These are phyloP conservation scores for Mycothermus thermophilus DNA, from an alignment of 495 filamentous ascomycete species.

Conservation along the genomic window DNA sequence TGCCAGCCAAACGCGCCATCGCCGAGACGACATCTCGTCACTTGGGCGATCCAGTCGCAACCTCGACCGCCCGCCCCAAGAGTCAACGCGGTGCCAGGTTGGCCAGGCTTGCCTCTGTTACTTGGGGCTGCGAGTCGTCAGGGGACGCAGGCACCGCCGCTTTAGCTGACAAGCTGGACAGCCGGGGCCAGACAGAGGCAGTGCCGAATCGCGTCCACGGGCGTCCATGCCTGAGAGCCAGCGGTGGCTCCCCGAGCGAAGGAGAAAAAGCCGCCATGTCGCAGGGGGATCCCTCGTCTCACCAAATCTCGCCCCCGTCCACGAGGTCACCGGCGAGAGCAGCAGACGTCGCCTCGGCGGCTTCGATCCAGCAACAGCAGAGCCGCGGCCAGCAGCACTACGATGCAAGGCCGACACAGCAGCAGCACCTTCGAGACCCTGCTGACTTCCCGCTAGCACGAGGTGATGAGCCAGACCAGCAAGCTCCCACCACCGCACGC, in stretches of 20 bases:
- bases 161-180: too few relatives aligned
- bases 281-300: slow-evolving; percentile 38
- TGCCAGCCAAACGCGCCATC: too few relatives aligned
- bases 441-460: slow-evolving; percentile 12
- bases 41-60: too few relatives aligned
- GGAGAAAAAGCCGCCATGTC: slow-evolving; percentile 49
- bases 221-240: slow-evolving; percentile 42
- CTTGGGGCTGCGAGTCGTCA: too few relatives aligned
- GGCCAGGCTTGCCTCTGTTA: too few relatives aligned
- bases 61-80: too few relatives aligned
- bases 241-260: slow-evolving; percentile 36
- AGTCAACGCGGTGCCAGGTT: too few relatives aligned
- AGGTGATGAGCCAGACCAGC: slow-evolving; percentile 22
- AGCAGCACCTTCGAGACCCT: slow-evolving; percentile 20
- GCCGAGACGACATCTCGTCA: too few relatives aligned
- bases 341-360: slow-evolving; percentile 15
- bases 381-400: slow-evolving; percentile 15
- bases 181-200: too few relatives aligned
- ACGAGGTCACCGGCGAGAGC: slow-evolving; percentile 18
- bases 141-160: too few relatives aligned
- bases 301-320: slow-evolving; percentile 29
- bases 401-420: slow-evolving; percentile 6
- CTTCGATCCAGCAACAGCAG: slow-evolving; percentile 15
- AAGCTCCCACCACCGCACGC: slow-evolving; percentile 28
- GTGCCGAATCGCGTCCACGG: slow-evolving; percentile 11